These are phyloP conservation scores for Pseudohalonectria lignicola DNA, from an alignment of 2,329 filamentous ascomycete species.

Conservation along the genomic window DNA sequence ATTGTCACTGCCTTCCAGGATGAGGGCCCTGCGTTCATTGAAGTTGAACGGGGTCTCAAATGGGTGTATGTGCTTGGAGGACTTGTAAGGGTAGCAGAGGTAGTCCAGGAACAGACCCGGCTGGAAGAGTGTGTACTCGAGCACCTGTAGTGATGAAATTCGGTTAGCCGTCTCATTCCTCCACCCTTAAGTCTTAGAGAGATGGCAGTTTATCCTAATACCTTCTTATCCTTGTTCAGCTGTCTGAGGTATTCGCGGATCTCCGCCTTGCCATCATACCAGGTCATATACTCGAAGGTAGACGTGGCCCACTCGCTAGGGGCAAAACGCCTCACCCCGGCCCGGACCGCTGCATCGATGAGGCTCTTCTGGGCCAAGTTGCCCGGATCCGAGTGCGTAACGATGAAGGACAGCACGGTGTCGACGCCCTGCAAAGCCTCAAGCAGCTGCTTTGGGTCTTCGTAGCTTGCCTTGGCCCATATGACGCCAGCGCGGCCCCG, in stretches of 20 bases:
- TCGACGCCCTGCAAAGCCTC: constrained; percentile 3
- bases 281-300: constrained; percentile 26
- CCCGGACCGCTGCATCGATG: constrained; percentile 46
- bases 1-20: constrained; percentile 28
- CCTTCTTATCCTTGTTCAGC: constrained; percentile 34
- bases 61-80: constrained; percentile 29
- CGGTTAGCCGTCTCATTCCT: no score
- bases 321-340: constrained; percentile 49
- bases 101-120: constrained; percentile 44
- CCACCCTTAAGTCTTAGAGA: no score
- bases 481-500: not conserved
- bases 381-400: not conserved
- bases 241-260: constrained; percentile 36
- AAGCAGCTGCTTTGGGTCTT: constrained; percentile 1
- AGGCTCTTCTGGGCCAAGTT: constrained; percentile 15
- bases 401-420: constrained; percentile 1
- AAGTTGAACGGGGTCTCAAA: constrained; percentile 28
- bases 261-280: constrained; percentile 38
- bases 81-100: constrained; percentile 35
- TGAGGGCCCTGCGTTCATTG: constrained; percentile 25
- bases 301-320: constrained; percentile 46
- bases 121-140: constrained; percentile 47
- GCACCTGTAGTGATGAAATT: no score
- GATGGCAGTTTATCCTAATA: no score
- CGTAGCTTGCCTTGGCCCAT: constrained; percentile 1